phyloP scores from a whole-genome alignment of 2,329 filamentous ascomycete genomes.

The Aureobasidium mangrovei region DNA sequence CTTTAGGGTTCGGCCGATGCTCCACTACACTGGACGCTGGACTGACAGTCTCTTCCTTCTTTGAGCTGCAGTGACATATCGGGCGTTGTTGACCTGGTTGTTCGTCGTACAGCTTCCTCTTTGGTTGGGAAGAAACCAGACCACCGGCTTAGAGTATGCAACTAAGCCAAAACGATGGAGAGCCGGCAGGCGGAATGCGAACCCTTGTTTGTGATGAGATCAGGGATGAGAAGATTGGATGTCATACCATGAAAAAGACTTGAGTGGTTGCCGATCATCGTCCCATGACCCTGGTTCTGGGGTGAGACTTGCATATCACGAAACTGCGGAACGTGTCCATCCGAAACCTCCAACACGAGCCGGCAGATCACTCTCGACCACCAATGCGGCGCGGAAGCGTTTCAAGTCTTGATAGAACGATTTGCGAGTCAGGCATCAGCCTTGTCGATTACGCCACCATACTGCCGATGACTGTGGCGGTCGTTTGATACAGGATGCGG shows the following conservation, averaged over 20 bases:
- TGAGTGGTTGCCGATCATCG: constrained; percentile 4
- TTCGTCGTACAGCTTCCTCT: too few relatives aligned
- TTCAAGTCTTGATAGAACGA: not conserved
- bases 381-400: constrained; percentile 8
- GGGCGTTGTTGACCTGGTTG: too few relatives aligned
- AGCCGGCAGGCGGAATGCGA: not conserved
- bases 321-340: not conserved
- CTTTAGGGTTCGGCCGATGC: too few relatives aligned
- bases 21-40: too few relatives aligned
- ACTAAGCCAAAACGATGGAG: constrained; percentile 2
- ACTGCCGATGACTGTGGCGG: not conserved
- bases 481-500: too few relatives aligned
- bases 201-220: not conserved
- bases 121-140: not conserved
- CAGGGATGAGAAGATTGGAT: not conserved
- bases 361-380: not conserved
- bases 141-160: not conserved
- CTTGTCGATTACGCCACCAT: not conserved
- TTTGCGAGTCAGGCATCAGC: not conserved
- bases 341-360: constrained; percentile 1
- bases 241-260: not conserved
- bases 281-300: not conserved
- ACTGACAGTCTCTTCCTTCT: too few relatives aligned
- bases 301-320: constrained; percentile 5
- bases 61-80: too few relatives aligned